Evolutionary conservation across 805 yeast species (phyloP).

Genomic region (Zygosaccharomyces bisporus): DNA sequence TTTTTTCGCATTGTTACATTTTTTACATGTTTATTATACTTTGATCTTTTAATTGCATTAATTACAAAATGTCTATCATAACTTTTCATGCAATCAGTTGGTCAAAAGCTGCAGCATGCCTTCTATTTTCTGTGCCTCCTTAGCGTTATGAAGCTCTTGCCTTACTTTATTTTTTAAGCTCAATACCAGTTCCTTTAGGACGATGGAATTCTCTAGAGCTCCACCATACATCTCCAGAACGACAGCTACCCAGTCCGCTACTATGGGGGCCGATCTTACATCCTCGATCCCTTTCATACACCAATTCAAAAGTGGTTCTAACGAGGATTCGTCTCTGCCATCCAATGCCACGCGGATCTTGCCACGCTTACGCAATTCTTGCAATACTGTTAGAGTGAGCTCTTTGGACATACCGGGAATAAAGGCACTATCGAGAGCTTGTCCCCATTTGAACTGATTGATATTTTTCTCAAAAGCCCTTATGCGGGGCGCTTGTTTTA

Average conservation of each 20-base stretch:
- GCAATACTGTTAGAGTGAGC: conserved; percentile 73
- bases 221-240: conserved; percentile 70
- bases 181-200: conserved; percentile 66
- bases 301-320: conserved; percentile 88
- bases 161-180: conserved; percentile 59
- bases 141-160: conserved; percentile 69
- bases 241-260: conserved; percentile 73
- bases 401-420: conserved; percentile 75
- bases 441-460: conserved; percentile 87
- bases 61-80: too few relatives aligned
- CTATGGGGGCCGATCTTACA: conserved; percentile 55
- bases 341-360: conserved; percentile 77
- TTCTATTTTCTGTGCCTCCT: conserved; percentile 82
- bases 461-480: conserved; percentile 79
- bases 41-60: neutral
- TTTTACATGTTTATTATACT: neutral
- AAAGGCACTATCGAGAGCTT: conserved; percentile 86
- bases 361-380: conserved; percentile 84
- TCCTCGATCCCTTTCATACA: conserved; percentile 73
- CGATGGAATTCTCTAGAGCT: conserved; percentile 69
- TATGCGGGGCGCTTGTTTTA: conserved; percentile 56
- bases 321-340: conserved; percentile 78
- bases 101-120: conserved; percentile 91
- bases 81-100: conserved; percentile 30
- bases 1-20: too few relatives aligned